Evolutionary conservation across 306 rosid species (phyloP).

Genomic region (Lagenaria siceraria): DNA sequence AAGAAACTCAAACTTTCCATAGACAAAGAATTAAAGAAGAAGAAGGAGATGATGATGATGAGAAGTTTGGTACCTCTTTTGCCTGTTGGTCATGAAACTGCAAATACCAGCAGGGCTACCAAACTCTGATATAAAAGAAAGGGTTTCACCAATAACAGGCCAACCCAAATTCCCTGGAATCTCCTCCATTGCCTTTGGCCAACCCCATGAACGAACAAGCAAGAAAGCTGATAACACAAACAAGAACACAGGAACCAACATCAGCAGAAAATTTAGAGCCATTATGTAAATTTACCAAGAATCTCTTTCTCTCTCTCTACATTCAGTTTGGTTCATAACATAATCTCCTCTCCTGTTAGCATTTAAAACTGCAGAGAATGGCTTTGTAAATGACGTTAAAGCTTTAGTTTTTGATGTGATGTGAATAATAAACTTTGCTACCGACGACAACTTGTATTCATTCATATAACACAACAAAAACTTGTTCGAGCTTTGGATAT

Average conservation of each 20-base stretch:
- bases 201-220: constrained; percentile 29
- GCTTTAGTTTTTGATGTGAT: neutral
- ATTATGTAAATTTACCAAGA: constrained; percentile 4
- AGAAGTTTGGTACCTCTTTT: constrained; percentile 40
- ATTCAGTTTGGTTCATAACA: neutral
- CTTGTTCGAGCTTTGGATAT: neutral
- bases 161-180: constrained; percentile 81
- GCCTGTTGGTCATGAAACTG: constrained; percentile 72
- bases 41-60: neutral
- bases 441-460: neutral
- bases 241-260: constrained; percentile 16
- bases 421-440: neutral
- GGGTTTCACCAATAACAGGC: constrained; percentile 78
- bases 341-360: neutral
- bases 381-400: neutral
- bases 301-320: neutral
- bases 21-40: neutral
- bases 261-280: constrained; percentile 21
- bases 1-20: neutral
- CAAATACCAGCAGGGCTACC: constrained; percentile 66
- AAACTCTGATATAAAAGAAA: constrained; percentile 57
- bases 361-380: neutral
- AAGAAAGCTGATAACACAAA: constrained; percentile 21
- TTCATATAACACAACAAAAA: neutral
- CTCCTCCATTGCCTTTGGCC: constrained; percentile 53